These are phyloP conservation scores for Erodium moschatum DNA, from an alignment of 441 rosid species.

Conservation along the genomic window DNA sequence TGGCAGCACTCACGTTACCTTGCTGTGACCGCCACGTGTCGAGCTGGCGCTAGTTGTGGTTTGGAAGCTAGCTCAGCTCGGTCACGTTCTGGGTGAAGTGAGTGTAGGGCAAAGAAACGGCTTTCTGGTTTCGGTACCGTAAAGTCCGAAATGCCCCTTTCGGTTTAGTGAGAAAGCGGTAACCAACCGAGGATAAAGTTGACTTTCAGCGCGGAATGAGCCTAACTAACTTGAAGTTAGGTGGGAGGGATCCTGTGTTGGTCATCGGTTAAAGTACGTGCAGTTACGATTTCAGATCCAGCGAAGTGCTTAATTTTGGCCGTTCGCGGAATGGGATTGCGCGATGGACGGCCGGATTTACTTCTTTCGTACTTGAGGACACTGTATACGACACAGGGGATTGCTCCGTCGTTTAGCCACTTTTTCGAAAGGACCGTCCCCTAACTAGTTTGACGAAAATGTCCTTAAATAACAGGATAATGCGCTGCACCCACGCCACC, in stretches of 20 bases:
- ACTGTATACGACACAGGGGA: neutral
- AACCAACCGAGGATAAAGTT: conserved; percentile 26
- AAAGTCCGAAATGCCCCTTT: conserved; percentile 8
- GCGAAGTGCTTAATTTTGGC: neutral
- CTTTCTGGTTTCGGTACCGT: too few relatives aligned
- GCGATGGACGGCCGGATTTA: neutral
- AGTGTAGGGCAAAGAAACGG: neutral
- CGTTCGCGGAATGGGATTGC: neutral
- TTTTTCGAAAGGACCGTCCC: conserved; percentile 7
- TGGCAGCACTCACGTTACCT: conserved; percentile 18
- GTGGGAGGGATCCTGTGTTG: conserved; percentile 5
- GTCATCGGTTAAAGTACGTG: conserved; percentile 19
- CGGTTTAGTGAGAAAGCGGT: conserved; percentile 16
- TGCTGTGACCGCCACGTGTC: conserved; percentile 7
- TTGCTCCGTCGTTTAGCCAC: conserved; percentile 2
- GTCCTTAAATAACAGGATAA: conserved; percentile 4
- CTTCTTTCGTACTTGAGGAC: neutral
- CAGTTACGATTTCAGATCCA: conserved; percentile 19
- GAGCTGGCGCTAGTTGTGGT: neutral
- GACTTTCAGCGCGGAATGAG: conserved; percentile 23
- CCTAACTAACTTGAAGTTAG: conserved; percentile 7
- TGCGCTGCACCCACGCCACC: conserved; percentile 7
- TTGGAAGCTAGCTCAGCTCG: neutral
- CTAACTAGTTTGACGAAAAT: neutral
- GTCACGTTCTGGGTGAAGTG: conserved; percentile 1